These are phyloP conservation scores for Backusella morwellensis DNA, from an alignment of 192 early-diverging fungal species.

Conservation along the genomic window DNA sequence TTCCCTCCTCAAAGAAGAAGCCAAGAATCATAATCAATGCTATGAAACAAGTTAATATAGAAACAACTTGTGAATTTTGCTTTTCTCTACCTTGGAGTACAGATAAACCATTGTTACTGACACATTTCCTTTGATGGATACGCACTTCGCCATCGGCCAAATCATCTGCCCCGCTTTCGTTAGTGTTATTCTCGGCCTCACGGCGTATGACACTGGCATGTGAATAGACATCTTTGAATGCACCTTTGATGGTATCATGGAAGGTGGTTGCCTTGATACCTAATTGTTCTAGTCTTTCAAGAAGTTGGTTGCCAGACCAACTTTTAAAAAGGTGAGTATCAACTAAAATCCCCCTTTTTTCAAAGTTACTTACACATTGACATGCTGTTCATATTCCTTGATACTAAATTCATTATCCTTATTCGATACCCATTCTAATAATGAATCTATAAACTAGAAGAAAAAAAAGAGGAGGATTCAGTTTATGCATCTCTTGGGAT, in stretches of 20 bases:
- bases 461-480: not conserved
- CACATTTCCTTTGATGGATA: not conserved
- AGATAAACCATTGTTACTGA: slow-evolving; percentile 3
- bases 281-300: slow-evolving; percentile 11
- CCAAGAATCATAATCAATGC: slow-evolving; percentile 31
- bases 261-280: slow-evolving; percentile 20
- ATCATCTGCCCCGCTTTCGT: not conserved
- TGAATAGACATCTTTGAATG: not conserved
- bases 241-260: slow-evolving; percentile 4
- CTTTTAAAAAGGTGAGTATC: not conserved
- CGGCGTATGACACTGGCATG: slow-evolving; percentile 1
- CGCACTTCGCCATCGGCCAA: not conserved
- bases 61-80: too few species aligned
- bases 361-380: slow-evolving; percentile 18
- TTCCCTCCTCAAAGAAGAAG: slow-evolving; percentile 22
- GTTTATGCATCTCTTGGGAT: not conserved
- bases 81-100: slow-evolving; percentile 15
- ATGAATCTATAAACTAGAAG: slow-evolving; percentile 1
- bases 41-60: not conserved
- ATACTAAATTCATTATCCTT: slow-evolving; percentile 7
- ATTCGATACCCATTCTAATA: slow-evolving; percentile 27
- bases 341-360: not conserved
- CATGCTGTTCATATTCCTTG: slow-evolving; percentile 22
- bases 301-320: slow-evolving; percentile 28
- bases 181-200: not conserved